Evolutionary conservation across 2,329 filamentous ascomycete genomes (phyloP).

Genomic region (Ophioceras dolichostomum): DNA sequence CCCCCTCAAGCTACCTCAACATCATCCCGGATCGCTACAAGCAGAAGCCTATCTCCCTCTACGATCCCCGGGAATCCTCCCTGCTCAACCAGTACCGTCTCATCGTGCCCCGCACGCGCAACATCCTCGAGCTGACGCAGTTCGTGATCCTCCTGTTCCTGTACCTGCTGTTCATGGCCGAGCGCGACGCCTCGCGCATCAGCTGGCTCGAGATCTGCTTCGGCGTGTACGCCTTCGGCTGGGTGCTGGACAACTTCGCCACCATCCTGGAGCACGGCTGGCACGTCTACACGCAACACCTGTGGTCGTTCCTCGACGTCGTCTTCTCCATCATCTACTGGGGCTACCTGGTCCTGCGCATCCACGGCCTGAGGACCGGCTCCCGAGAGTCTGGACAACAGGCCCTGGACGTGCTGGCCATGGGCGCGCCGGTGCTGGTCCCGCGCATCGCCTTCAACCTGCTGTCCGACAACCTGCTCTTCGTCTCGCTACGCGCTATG

Average conservation of each 20-base stretch:
- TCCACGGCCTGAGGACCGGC: constrained; percentile 37
- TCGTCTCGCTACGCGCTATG: constrained; percentile 63
- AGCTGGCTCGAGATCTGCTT: constrained; percentile 47
- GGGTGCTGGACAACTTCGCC: constrained; percentile 54
- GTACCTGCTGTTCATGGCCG: constrained; percentile 52
- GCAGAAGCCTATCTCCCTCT: constrained; percentile 55
- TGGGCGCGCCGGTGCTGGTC: constrained; percentile 57
- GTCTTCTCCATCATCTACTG: constrained; percentile 52
- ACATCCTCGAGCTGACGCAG: constrained; percentile 51
- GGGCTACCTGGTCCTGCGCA: constrained; percentile 46
- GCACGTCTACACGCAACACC: constrained; percentile 61
- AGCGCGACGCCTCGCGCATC: constrained; percentile 32
- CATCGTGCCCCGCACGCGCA: constrained; percentile 56
- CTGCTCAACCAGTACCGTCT: constrained; percentile 61
- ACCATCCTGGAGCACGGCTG: constrained; percentile 52
- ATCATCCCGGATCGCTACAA: constrained; percentile 66
- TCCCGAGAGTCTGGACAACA: constrained; percentile 29
- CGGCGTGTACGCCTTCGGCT: constrained; percentile 51
- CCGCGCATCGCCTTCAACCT: constrained; percentile 61
- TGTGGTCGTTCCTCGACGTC: constrained; percentile 66
- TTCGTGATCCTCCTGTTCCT: constrained; percentile 51
- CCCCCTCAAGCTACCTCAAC: constrained; percentile 57
- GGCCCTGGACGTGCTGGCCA: constrained; percentile 52
- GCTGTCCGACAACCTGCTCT: constrained; percentile 64
- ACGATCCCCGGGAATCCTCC: constrained; percentile 53